Base-by-base conservation (phyloP, 2,329 filamentous ascomycete genomes). In the Reticulascus tulasneorum region DNA sequence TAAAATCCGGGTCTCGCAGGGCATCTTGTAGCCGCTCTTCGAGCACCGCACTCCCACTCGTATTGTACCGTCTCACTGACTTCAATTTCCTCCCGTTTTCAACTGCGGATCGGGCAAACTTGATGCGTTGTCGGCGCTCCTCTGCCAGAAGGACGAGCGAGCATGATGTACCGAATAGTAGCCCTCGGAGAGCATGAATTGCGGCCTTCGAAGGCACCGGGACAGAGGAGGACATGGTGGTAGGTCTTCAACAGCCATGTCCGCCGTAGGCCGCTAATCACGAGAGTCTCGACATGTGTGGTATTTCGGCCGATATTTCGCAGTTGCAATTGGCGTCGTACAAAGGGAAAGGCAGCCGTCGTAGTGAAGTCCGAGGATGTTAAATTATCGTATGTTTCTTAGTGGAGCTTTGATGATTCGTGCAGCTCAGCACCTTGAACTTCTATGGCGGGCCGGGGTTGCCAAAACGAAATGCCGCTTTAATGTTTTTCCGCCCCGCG, bases 91-190 rank as follows among this genome's bases (percentile, higher is more conserved):
- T 60, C 16, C 68, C 71, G 60, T 78, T 78, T 5, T 71, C 63
- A 23, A 74, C 62, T 12, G 71, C 69, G 15, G 69, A 60, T 28
- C 63, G 62, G 22, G 72, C 65, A 28, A 73, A 61, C 36, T 69
- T 69, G 42, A 77, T 69, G 18, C 73, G 68, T 38, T 72, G 70
- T 40, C 74, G 66, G 30, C 73, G 71, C 53, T 79, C 75, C 54
- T 79, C 74, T 38, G 75, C 63, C 37, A 79, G 59, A 18, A 75
- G 53, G 32, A 69, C 66, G 37, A 78, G 63, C 26, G 73, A 77
- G 50, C 73, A 78, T 8, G 74, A 75, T 3, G 74, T 77, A 33
- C 74, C 75, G 12, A 79, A 56, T 37, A 75, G 66, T 40, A 77
- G 64, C 44, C 73, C 69, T 42, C 73, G 71, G 23, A 79, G 68